Percentiles rank a stretch among this genome's conserved stretches.
These are phyloP conservation scores for Penicillium sclerotiorum DNA, from an alignment of 2,329 filamentous ascomycete species.

Conservation along the genomic window DNA sequence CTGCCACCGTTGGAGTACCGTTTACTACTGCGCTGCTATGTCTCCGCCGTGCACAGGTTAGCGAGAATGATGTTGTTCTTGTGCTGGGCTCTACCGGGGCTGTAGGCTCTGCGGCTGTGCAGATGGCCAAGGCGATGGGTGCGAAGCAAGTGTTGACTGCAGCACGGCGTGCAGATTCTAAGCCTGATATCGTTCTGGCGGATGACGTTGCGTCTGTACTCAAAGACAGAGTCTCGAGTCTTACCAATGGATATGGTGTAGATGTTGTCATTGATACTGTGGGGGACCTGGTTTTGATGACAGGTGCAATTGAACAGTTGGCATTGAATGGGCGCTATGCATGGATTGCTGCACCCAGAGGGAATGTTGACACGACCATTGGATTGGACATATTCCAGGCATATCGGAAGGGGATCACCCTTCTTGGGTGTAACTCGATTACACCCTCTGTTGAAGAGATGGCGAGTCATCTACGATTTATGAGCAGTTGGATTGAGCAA, in stretches of 20 bases:
- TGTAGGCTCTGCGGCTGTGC: conserved; percentile 30
- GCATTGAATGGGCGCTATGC: conserved; percentile 26
- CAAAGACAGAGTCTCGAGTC: background rate
- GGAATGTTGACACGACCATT: conserved; percentile 9
- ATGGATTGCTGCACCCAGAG: conserved; percentile 29
- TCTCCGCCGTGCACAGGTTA: conserved; percentile 23
- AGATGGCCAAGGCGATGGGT: conserved; percentile 27
- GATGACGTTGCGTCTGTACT: conserved; percentile 3
- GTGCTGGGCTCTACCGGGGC: conserved; percentile 31
- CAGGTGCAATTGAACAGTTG: conserved; percentile 25
- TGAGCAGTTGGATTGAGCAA: conserved; percentile 16
- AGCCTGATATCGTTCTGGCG: conserved; percentile 21
- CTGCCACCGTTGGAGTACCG: conserved; percentile 31
- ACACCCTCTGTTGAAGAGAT: conserved; percentile 12
- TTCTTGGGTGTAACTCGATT: conserved; percentile 24
- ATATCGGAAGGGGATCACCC: conserved; percentile 22
- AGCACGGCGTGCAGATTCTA: conserved; percentile 16
- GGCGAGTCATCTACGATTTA: conserved; percentile 12
- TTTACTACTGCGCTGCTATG: conserved; percentile 30
- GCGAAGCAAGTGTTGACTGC: conserved; percentile 29
- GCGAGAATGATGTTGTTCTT: conserved; percentile 29
- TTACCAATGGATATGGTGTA: conserved; percentile 18
- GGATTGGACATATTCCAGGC: conserved; percentile 22
- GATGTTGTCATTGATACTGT: conserved; percentile 32
- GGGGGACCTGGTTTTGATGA: conserved; percentile 29